Evolutionary conservation across 352 stramenopile species (phyloP).

Genomic region (Phytophthora tentaculata): DNA sequence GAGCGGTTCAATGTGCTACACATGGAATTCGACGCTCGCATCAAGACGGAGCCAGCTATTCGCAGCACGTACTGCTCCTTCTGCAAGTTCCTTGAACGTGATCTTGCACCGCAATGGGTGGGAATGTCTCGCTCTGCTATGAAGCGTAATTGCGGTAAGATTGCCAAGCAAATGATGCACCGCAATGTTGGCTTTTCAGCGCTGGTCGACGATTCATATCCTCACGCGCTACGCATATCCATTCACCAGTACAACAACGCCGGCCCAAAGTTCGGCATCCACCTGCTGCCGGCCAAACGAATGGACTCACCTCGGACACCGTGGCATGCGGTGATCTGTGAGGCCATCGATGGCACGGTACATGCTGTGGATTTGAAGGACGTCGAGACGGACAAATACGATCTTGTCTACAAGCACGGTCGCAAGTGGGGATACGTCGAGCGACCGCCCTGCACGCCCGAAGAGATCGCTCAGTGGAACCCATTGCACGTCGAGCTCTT

Average conservation of each 20-base stretch:
- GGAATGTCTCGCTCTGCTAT: conserved; percentile 18
- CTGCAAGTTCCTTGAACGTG: conserved; percentile 27
- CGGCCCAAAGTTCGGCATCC: conserved; percentile 28
- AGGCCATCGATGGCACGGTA: conserved; percentile 16
- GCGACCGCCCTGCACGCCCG: too few relatives aligned
- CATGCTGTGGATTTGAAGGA: conserved; percentile 26
- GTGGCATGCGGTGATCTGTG: conserved; percentile 24
- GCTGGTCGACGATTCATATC: conserved; percentile 22
- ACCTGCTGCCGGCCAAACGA: conserved; percentile 22
- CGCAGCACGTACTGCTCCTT: conserved; percentile 29
- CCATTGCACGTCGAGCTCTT: too few relatives aligned
- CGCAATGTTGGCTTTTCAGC: conserved; percentile 28
- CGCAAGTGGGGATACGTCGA: conserved; percentile 30
- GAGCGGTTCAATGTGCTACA: conserved; percentile 24
- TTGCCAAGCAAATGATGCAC: conserved; percentile 25
- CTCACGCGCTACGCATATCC: conserved; percentile 23
- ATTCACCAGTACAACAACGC: conserved; percentile 32
- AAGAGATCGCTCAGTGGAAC: too few relatives aligned
- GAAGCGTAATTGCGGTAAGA: conserved; percentile 25
- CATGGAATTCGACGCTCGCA: conserved; percentile 28
- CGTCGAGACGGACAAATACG: conserved; percentile 30
- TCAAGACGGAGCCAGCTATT: conserved; percentile 21
- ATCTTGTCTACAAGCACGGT: conserved; percentile 29
- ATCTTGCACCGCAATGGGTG: conserved; percentile 20
- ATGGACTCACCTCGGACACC: conserved; percentile 12